Evolutionary conservation across 2,329 filamentous ascomycete species (phyloP), one percentile per base, ranked within the genome.

Genomic region (Sclerotinia glacialis): DNA sequence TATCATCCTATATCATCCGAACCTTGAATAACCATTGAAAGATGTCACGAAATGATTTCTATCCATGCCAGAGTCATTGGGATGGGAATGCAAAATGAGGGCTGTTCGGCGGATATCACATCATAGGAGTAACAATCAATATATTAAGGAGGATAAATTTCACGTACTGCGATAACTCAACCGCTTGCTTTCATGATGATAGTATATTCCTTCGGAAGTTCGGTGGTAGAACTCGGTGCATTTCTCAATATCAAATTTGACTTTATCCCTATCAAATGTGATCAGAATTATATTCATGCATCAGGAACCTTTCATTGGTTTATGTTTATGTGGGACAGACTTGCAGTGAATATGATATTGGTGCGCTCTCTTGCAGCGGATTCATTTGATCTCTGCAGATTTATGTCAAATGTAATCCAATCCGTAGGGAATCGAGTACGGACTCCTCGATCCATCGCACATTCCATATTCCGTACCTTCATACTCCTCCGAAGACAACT

Each of bases 301-400:
- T 46, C 18, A 5, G 37, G 18, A 5, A 55, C 21, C 23, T 2
- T 55, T 55, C 18, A 46, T 58, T 58, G 23, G 40, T n/a, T 14
- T 8, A 2, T 34, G 40, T n/a, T 14, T 8, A 2, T 34, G 26
- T 59, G 26, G 56, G 21, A 59, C 56, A 46, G n/a, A 12, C 23
- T 46, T 59, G 42, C 42, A 16, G 40, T 58, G 37, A 50, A 50
- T 6, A 44, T 58, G 23, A 16, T n/a, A n/a, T n/a, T n/a, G n/a
- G n/a, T n/a, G n/a, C 46, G 21, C 40, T 26, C 42, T 59, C 55
- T 23, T 59, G 55, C 55, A 59, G 56, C 28, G 34, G 26, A 11
- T 59, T 59, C 56, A 34, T 16, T 42, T 26, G 53, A 42, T 56
- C 31, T 34, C 26, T 59, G 56, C 42, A 59, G 42, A 21, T 59